These are phyloP conservation scores for Nephelium lappaceum DNA, from an alignment of 345 rosid genomes.

Conservation along the genomic window DNA sequence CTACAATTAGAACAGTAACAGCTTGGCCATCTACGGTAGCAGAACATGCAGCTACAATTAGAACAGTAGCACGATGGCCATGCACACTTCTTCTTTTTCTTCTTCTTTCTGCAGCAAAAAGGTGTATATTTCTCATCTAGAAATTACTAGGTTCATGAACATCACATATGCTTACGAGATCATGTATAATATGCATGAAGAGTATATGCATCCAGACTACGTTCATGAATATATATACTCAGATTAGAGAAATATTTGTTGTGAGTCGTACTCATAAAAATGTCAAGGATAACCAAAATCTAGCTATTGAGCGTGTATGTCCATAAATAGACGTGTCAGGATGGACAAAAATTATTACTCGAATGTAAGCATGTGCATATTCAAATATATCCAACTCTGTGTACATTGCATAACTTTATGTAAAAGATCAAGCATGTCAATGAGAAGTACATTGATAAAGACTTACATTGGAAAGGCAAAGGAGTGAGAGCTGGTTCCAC, in stretches of 20 bases:
- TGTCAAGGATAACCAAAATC: neutral
- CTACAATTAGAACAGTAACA: constrained; percentile 38
- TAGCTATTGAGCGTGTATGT: neutral
- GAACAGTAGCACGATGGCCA: constrained; percentile 47
- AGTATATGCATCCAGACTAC: constrained; percentile 7
- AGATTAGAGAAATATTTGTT: constrained; percentile 15
- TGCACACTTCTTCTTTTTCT: constrained; percentile 32
- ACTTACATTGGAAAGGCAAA: constrained; percentile 68
- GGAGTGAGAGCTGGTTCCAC: constrained; percentile 43
- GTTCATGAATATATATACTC: neutral
- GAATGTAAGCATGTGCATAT: neutral
- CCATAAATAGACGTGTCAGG: neutral
- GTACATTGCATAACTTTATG: neutral
- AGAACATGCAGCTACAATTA: constrained; percentile 40
- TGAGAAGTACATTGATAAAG: neutral
- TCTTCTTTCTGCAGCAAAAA: constrained; percentile 32
- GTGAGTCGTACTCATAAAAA: neutral
- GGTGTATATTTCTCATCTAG: constrained; percentile 25
- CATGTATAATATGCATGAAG: neutral
- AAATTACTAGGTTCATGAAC: constrained; percentile 21
- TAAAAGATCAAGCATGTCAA: neutral
- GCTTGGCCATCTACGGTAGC: constrained; percentile 34
- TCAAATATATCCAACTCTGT: neutral
- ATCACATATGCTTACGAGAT: constrained; percentile 9
- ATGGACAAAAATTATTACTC: neutral